A percentile compares a stretch with the other conserved stretches of the same genome.
Conservation (phyloP, 208 protist genomes). For the Sergeia podlipaevii region DNA sequence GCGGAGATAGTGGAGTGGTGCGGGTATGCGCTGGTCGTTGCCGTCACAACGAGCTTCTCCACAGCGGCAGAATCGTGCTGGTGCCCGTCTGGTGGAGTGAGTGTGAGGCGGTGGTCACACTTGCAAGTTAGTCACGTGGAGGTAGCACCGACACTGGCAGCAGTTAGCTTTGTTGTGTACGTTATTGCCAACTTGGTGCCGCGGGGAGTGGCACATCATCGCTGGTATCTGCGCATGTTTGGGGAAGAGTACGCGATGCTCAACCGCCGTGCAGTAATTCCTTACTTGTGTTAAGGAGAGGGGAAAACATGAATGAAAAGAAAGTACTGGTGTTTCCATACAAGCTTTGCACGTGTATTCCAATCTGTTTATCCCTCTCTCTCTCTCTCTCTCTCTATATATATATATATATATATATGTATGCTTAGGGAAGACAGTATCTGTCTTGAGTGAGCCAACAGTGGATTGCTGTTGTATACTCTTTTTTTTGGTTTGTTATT, state of each 20-base stretch:
- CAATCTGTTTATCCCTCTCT: background rate
- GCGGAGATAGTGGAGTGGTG: conserved; percentile 78
- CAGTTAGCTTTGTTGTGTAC: conserved; percentile 64
- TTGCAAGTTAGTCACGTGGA: background rate
- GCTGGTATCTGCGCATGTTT: conserved; percentile 63
- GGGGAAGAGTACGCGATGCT: conserved; percentile 41
- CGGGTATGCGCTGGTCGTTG: conserved; percentile 51
- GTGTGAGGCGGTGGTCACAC: too few relatives aligned
- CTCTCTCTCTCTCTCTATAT: too few relatives aligned
- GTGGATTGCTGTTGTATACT: too few relatives aligned
- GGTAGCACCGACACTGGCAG: conserved; percentile 29
- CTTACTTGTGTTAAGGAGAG: conserved; percentile 25
- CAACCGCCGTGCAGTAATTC: conserved; percentile 31
- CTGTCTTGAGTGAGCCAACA: too few relatives aligned
- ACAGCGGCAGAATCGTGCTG: background rate
- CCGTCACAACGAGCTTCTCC: conserved; percentile 17
- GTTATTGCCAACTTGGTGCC: conserved; percentile 64
- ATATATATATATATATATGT: too few relatives aligned
- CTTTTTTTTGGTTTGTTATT: too few relatives aligned
- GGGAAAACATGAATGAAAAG: conserved; percentile 4
- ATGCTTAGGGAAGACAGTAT: too few relatives aligned
- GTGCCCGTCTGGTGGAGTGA: background rate
- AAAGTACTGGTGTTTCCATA: background rate
- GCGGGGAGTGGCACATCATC: conserved; percentile 56
- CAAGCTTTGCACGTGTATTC: background rate